Base-by-base conservation (phyloP, 306 rosid species). In the Corylus heterophylla region DNA sequence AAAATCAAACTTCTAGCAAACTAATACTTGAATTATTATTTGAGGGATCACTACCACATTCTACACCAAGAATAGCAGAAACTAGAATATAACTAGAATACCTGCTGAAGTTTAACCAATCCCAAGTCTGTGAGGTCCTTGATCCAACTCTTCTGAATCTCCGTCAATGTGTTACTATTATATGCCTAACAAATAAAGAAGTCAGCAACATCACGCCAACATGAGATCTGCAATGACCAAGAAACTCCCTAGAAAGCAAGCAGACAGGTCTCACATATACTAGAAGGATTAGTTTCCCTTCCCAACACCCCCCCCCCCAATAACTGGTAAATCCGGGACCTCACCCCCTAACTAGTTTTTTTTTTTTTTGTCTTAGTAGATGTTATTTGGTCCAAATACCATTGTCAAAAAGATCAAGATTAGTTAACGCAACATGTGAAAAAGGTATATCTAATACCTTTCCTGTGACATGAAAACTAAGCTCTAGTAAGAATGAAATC, bases 101-200 rank as follows among this genome's bases (percentile, higher is more conserved):
- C 99, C 96, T 95, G 98, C 81, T 95, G 98, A 83, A 93, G 91
- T 89, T 93, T 95, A 83, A 95, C 94, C 75, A 95, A 81, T 79
- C 99, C 99, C 85, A 95, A 89, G 83, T 93, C 99, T 70, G 97
- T 89, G 69, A 95, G 92, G 79, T 95, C 98, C 88, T 90, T 95
- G 80, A 93, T 80, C 14, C 78, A 84, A 82, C 74, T 84, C 83
- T 88, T 88, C 83, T 95, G 97, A 82, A 89, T 80, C 69, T 91
- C 97, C 4, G 88, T 89, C 92, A 95, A 78, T 52, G 99, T 84
- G 83, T 86, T 86, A 74, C 73, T 69, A 84, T 88, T 89, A 70
- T 95, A 95, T 37, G 98, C 99, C 99, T 95, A 71, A 77, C 45
- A 80, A 76, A 84, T 48, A 66, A 73, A 75, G 73, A 82, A 80